Evolutionary conservation across 2,329 filamentous ascomycete species (phyloP), one percentile per base, ranked within the genome.

Genomic region (Fusarium sp.): DNA sequence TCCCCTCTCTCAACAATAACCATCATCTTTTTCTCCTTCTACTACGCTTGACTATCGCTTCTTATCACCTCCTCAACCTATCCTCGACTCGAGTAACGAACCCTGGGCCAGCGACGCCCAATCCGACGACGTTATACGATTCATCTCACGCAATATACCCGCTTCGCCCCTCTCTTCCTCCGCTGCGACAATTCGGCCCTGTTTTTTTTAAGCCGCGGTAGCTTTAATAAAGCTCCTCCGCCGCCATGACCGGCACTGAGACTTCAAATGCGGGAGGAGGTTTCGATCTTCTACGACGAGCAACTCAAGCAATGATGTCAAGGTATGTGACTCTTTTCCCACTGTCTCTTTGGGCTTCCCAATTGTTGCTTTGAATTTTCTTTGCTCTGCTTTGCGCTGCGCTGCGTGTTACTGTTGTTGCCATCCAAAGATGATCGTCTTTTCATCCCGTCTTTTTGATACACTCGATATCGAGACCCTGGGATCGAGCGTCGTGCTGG

Each of bases 261-360:
- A 77, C 76, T 64, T 74, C 77, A 57, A 79, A 78, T 72, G 73
- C 75, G 32, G 81, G 83, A 73, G 81, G 83, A 69, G 81, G 83
- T 68, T 86, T 84, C 70, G 86, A 89, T 77, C 79, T 89, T 69
- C 76, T 89, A 67, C 81, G 84, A 73, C 82, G 86, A 75, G 86
- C 86, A 64, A 89, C 86, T n/a, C 85, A 88, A 73, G 84, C 83
- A 70, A 85, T 88, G 83, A 86, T 89, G 84, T 88, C 85, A 78
- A 88, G 80, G 85, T 88, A 83, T 76, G 85, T 83, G 58, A 49
- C 51, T 64, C 51, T 67, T 71, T 63, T 68, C 65, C 39, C 47
- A 64, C 59, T 66, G 50, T 68, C 68, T 64, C 66, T 26, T 72
- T 68, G 34, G 43, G 52, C 26, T 52, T 24, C 28, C 32, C 26